These are phyloP conservation scores for Ammopiptanthus mongolicus DNA, from an alignment of 306 rosid species.

Conservation along the genomic window DNA sequence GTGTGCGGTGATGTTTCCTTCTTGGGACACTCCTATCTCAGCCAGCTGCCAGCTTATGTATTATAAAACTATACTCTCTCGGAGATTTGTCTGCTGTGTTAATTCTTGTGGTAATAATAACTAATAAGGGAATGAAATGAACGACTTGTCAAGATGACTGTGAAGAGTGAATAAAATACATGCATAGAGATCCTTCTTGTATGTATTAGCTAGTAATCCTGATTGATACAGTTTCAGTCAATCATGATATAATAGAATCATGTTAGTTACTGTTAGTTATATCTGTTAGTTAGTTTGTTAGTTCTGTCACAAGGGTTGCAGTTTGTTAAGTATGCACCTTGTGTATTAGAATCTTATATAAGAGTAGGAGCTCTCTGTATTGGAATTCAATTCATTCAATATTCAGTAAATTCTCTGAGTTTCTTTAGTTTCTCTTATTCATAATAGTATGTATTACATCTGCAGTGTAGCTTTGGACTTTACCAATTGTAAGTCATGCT, in stretches of 20 bases:
- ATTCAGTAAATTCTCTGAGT: too few relatives aligned
- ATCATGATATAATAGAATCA: too few relatives aligned
- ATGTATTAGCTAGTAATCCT: too few relatives aligned
- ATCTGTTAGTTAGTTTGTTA: too few relatives aligned
- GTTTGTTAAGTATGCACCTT: too few relatives aligned
- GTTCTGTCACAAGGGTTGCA: too few relatives aligned
- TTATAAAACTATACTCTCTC: conserved; percentile 2
- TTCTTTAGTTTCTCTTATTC: too few relatives aligned
- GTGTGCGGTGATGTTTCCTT: conserved; percentile 51
- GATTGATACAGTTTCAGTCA: too few relatives aligned
- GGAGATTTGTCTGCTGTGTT: conserved; percentile 1
- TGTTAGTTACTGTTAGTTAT: too few relatives aligned
- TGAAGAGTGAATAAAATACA: background rate
- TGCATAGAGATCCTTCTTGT: conserved; percentile 1
- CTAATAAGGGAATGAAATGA: background rate
- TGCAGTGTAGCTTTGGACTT: background rate
- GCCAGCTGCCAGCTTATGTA: conserved; percentile 10
- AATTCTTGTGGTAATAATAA: background rate
- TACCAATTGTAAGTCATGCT: background rate
- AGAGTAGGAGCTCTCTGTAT: too few relatives aligned
- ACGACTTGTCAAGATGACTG: background rate
- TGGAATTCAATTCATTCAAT: too few relatives aligned
- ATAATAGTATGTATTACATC: background rate
- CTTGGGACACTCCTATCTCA: conserved; percentile 20
- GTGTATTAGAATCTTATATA: too few relatives aligned